phyloP scores from a whole-genome alignment of 495 filamentous ascomycete genomes.

The Cryomyces minteri region DNA sequence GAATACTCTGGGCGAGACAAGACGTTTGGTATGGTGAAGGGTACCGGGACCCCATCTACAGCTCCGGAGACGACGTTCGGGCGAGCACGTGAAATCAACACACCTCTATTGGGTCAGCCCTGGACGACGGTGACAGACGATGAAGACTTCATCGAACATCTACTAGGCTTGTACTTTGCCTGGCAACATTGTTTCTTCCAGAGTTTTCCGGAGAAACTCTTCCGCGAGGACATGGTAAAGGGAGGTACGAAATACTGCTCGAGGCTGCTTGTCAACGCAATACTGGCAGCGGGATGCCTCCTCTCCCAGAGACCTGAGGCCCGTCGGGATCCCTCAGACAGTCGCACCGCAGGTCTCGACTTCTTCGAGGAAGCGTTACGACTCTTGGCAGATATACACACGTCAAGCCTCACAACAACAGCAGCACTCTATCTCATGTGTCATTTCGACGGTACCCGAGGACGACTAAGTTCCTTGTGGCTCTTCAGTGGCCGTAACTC shows the following conservation, averaged over 20 bases:
- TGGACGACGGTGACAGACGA: constrained; percentile 35
- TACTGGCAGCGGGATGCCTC: constrained; percentile 24
- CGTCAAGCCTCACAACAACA: constrained; percentile 1
- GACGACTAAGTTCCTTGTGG: constrained; percentile 5
- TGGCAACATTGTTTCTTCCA: constrained; percentile 35
- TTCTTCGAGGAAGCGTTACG: constrained; percentile 4
- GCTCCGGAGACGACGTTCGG: neutral
- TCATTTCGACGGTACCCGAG: constrained; percentile 5
- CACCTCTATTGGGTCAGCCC: constrained; percentile 8
- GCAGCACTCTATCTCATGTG: constrained; percentile 5
- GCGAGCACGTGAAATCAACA: neutral
- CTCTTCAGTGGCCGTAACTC: constrained; percentile 2
- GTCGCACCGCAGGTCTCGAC: constrained; percentile 1
- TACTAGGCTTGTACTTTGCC: constrained; percentile 33
- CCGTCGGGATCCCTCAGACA: neutral
- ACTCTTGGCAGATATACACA: neutral
- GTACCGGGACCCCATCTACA: neutral
- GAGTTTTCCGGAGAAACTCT: constrained; percentile 29
- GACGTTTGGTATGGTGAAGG: constrained; percentile 2
- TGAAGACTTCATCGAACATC: constrained; percentile 31
- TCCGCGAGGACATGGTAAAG: constrained; percentile 27
- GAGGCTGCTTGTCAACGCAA: constrained; percentile 33
- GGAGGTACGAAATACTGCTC: constrained; percentile 26
- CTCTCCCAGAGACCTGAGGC: constrained; percentile 1
- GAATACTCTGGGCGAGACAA: constrained; percentile 1